Base-by-base conservation (phyloP, 768 basidiomycete species). In the Leccinum ochraceum region DNA sequence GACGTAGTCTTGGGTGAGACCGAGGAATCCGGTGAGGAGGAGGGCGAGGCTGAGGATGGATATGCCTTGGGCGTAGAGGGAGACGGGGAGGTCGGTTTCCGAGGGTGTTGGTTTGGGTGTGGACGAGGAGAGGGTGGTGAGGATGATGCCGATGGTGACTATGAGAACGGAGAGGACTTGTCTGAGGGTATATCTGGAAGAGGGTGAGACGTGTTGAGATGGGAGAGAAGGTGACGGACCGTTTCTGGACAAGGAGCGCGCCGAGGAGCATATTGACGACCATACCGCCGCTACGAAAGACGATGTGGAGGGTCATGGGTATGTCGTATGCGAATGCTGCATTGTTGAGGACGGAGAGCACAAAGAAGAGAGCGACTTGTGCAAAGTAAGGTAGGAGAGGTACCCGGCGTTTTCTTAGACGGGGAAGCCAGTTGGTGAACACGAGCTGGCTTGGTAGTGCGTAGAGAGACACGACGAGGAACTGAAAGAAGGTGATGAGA, bases 271-370 rank as follows among this genome's bases (percentile, higher is more conserved):
- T 88, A 66, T 88, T 94, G 30, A 95, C 79, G 34, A 93, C 83
- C 57, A 96, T 77, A 0, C 94, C 95, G 0, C 91, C 94, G 65
- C 91, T 93, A 46, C 95, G 83, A 70, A 96, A 96, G 61, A 98
- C 90, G 72, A 98, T 96, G 75, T 98, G 95, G 1, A 98, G 88
- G 0, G 91, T 77, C 86, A 97, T 94, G 22, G 95, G 94, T 60
- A 97, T 88, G 44, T 81, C 75, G 71, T 89, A 94, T 6, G 82
- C 89, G 69, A 98, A 96, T 1, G 93, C 94, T n/a, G 83, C 85
- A 76, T 95, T 97, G 73, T 97, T 98, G 65, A 98, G 78, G 61
- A 90, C 70, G 6, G 92, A 94, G 55, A 94, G 80, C 4, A 81
- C 72, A 61, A 90, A 88, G 75, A 95, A 95, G 37, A 98, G 78